These are phyloP conservation scores for Ambrosia hybrid DNA, from an alignment of 140 eudicot species.

Conservation along the genomic window DNA sequence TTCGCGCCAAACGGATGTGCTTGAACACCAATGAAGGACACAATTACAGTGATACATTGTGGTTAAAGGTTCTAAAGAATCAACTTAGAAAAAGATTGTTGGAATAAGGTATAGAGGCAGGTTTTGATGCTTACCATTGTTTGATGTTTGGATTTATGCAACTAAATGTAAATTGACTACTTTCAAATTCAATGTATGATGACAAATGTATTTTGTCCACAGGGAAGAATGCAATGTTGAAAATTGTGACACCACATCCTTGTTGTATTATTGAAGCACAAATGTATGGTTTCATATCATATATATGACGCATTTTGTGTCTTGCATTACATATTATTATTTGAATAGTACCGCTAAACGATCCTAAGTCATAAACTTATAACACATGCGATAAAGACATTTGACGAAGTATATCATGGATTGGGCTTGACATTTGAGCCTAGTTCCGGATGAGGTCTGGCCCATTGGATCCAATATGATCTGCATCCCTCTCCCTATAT, in stretches of 20 bases:
- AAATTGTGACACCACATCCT: background rate
- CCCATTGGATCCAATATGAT: no score
- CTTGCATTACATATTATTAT: background rate
- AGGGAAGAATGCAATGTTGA: background rate
- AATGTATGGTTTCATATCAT: background rate
- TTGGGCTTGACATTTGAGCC: no score
- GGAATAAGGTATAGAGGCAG: constrained; percentile 27
- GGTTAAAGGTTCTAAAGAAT: background rate
- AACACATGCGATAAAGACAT: background rate
- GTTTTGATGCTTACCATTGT: constrained; percentile 26
- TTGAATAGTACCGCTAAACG: background rate
- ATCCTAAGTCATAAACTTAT: background rate
- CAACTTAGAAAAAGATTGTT: constrained; percentile 17
- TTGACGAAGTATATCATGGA: no score
- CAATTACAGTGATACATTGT: background rate
- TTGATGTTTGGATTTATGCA: constrained; percentile 25
- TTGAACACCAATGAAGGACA: constrained; percentile 18
- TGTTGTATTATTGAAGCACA: background rate
- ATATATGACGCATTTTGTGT: background rate
- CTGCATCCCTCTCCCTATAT: no score
- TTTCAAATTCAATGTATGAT: constrained; percentile 12
- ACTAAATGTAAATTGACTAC: constrained; percentile 31
- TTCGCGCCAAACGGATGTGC: constrained; percentile 59
- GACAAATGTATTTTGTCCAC: background rate
- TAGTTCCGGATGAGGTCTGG: no score